These are phyloP conservation scores for Neonectria magnoliae DNA, from an alignment of 2,329 filamentous ascomycete genomes.

Conservation along the genomic window DNA sequence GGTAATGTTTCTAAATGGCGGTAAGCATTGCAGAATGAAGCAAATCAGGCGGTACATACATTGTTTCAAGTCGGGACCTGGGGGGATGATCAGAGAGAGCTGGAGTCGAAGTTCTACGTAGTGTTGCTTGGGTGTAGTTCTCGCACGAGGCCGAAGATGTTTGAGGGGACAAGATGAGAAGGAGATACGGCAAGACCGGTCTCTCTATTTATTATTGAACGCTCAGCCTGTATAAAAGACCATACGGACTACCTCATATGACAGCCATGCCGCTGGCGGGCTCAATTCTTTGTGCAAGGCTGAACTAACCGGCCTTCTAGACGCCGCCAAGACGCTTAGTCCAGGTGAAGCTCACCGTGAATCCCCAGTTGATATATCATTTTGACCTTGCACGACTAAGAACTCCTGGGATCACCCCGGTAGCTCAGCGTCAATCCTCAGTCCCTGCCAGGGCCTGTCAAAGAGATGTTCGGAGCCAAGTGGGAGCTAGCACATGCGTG, in stretches of 20 bases:
- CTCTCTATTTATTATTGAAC: not conserved
- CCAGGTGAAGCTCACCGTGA: not conserved
- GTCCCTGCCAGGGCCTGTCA: no score
- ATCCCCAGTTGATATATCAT: not conserved
- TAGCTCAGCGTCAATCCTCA: not conserved
- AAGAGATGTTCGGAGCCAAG: not conserved
- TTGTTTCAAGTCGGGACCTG: not conserved
- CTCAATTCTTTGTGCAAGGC: not conserved
- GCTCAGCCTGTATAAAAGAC: no score
- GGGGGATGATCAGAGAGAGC: not conserved
- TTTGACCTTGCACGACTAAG: not conserved
- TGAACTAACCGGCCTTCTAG: not conserved
- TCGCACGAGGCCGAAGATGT: not conserved
- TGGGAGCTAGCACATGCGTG: conserved; percentile 1
- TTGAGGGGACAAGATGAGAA: no score
- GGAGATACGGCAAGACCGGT: not conserved
- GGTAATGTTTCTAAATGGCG: no score
- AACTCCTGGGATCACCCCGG: not conserved
- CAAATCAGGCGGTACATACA: not conserved
- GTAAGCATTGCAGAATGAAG: not conserved
- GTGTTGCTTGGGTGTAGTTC: not conserved
- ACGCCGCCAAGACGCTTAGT: not conserved
- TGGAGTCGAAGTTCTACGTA: not conserved
- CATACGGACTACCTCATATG: not conserved
- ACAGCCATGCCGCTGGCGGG: not conserved